A percentile compares a stretch with the other conserved stretches of the same genome.
Evolutionary conservation across 345 rosid species (phyloP).

Genomic region (Tarenaya hassleriana): DNA sequence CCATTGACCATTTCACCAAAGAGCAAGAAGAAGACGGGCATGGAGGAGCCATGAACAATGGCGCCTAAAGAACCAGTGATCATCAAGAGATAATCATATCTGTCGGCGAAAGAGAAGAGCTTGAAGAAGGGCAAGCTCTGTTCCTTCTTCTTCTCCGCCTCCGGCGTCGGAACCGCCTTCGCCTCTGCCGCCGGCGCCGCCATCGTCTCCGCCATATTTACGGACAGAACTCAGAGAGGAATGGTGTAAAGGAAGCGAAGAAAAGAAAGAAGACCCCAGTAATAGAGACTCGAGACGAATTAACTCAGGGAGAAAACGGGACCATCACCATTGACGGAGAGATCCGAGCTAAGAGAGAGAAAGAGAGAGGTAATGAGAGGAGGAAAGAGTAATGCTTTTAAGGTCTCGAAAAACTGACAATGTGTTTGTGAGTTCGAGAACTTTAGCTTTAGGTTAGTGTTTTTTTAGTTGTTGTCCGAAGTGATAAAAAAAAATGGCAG

Average conservation of each 20-base stretch:
- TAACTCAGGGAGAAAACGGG: conserved; percentile 18
- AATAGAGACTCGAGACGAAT: conserved; percentile 18
- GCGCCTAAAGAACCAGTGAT: conserved; percentile 78
- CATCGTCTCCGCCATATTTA: conserved; percentile 57
- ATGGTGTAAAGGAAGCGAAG: background rate
- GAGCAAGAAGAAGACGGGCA: conserved; percentile 93
- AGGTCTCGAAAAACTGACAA: conserved; percentile 29
- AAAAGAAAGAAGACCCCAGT: conserved; percentile 3
- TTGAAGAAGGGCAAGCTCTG: conserved; percentile 85
- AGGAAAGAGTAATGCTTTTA: conserved; percentile 16
- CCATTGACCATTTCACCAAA: conserved; percentile 99
- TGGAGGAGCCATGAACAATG: conserved; percentile 86
- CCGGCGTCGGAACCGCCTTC: conserved; percentile 43
- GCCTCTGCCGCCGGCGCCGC: conserved; percentile 25
- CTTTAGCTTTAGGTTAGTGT: conserved; percentile 12
- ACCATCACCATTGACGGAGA: conserved; percentile 20
- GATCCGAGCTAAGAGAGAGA: too few species aligned
- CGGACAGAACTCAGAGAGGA: conserved; percentile 10
- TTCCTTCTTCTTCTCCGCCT: conserved; percentile 94
- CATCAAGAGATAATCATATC: conserved; percentile 75
- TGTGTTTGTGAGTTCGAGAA: conserved; percentile 34
- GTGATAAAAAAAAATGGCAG: conserved; percentile 3
- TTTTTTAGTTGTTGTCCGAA: conserved; percentile 17
- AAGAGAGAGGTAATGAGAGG: conserved; percentile 19
- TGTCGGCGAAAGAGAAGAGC: conserved; percentile 95